Percentiles rank a stretch among this genome's conserved stretches.
phyloP scores from a whole-genome alignment of 148 eudicot genomes.

The Heliosperma pusillum region DNA sequence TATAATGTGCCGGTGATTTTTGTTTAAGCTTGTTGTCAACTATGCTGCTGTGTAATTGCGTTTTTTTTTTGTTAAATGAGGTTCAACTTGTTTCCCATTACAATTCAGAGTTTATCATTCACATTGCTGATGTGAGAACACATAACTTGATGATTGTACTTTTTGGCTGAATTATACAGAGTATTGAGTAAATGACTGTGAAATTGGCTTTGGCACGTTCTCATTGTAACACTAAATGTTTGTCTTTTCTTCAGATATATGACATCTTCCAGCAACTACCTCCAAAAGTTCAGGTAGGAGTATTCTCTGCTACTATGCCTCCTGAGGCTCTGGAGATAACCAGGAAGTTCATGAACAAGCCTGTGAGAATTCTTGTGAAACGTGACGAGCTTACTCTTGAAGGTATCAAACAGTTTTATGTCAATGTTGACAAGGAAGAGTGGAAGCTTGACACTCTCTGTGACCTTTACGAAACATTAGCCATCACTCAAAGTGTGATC shows the following conservation, averaged over 20 bases:
- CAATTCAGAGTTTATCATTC: too few species aligned
- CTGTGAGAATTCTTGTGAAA: conserved; percentile 69
- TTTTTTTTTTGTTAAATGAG: too few species aligned
- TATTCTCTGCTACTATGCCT: conserved; percentile 75
- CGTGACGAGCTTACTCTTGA: conserved; percentile 72
- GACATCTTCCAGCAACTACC: conserved; percentile 67
- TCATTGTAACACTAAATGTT: neutral
- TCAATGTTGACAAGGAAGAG: conserved; percentile 66
- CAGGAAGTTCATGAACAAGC: conserved; percentile 71
- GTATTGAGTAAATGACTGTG: too few species aligned
- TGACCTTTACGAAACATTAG: conserved; percentile 64
- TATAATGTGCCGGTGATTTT: too few species aligned
- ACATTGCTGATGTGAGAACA: too few species aligned
- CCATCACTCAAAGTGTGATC: conserved; percentile 68
- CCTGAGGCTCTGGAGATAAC: conserved; percentile 74
- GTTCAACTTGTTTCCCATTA: too few species aligned
- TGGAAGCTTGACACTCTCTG: conserved; percentile 74
- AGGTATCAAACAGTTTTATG: conserved; percentile 68
- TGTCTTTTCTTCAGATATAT: conserved; percentile 42
- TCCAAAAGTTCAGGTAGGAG: conserved; percentile 65
- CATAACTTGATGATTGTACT: too few species aligned
- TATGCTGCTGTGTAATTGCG: too few species aligned
- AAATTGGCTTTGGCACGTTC: too few species aligned
- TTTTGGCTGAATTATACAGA: too few species aligned
- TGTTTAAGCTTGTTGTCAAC: too few species aligned